A percentile compares a stretch with the other conserved stretches of the same genome.
phyloP scores from a whole-genome alignment of 2,329 filamentous ascomycete genomes.

The Coniochaeta sp. region DNA sequence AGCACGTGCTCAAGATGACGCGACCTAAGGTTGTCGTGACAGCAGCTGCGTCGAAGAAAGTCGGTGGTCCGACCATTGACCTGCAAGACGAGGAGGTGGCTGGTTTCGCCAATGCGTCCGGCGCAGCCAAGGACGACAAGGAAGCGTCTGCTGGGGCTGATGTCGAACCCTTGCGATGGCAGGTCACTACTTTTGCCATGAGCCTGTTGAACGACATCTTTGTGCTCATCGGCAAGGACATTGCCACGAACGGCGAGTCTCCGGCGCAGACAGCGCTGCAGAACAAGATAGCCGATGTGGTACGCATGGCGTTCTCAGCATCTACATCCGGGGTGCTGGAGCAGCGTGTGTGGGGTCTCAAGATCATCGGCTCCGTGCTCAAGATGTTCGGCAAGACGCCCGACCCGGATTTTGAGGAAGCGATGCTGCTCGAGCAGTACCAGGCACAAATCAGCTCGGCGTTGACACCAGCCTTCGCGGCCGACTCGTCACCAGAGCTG shows the following conservation, averaged over 20 bases:
- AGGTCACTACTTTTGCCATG: constrained; percentile 91
- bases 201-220: constrained; percentile 81
- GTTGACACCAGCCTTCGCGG: constrained; percentile 89
- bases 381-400: constrained; percentile 95
- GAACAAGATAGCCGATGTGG: constrained; percentile 79
- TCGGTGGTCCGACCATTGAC: constrained; percentile 57
- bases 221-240: constrained; percentile 68
- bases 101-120: constrained; percentile 76
- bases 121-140: constrained; percentile 52
- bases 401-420: constrained; percentile 96
- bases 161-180: constrained; percentile 89
- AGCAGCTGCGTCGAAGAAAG: constrained; percentile 34
- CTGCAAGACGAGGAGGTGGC: constrained; percentile 94
- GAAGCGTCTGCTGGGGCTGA: constrained; percentile 46
- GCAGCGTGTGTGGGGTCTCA: constrained; percentile 81
- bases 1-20: constrained; percentile 83
- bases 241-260: constrained; percentile 71
- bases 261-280: constrained; percentile 73
- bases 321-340: constrained; percentile 91
- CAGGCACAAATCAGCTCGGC: constrained; percentile 97
- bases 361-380: constrained; percentile 87
- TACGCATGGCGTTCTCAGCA: constrained; percentile 94
- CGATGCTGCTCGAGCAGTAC: constrained; percentile 92
- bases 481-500: constrained; percentile 90
- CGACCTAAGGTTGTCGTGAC: constrained; percentile 58